Base-by-base conservation (phyloP, 2,329 filamentous ascomycete species). In the Westerdykella aurantiaca region DNA sequence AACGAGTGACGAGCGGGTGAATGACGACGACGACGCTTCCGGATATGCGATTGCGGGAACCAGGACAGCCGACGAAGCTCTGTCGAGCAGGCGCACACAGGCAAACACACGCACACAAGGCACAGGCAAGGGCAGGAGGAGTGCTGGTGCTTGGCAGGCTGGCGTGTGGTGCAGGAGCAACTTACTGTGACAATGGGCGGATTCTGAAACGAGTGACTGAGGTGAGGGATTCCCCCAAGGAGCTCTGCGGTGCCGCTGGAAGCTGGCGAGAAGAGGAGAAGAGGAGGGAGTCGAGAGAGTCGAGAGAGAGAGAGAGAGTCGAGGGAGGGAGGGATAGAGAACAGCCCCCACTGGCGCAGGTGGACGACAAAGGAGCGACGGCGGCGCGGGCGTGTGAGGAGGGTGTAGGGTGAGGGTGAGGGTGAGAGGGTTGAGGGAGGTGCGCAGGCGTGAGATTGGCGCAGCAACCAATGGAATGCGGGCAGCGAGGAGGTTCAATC, bases 151-250 rank as follows among this genome's bases (percentile, higher is more conserved):
- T 21, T 38, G 43, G 44, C 37, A 40, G 48, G 43, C 22, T 37
- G 44, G 39, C 43, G 43, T 21, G 47, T 42, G 37, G 46, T 51
- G 50, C 52, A 43, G 48, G 43, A 35, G 43, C 44, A 46, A 48
- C 44, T 47, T 49, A 49, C 44, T 46, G 46, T 43, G 45, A 21
- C 16, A 31, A 21, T 34, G 41, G 39, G 44, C 16, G 21, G 34
- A 29, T 38, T 33, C 50, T 63, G 57, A 57, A 66, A 68, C 60
- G 64, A 68, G 53, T 61, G 64, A 67, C 64, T 68, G 61, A 46
- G 61, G 39, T 66, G 62, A 48, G 51, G 46, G 46, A 29, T 9
- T 18, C 18, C 18, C 18, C 18, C 18, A 6, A 21, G 18, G 18
- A 21, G 18, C 18, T 21, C 18, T 21, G 18, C 18, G 33, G 13